Base-by-base conservation (phyloP, 2,329 filamentous ascomycete genomes). In the Scortechinia acanthostroma region DNA sequence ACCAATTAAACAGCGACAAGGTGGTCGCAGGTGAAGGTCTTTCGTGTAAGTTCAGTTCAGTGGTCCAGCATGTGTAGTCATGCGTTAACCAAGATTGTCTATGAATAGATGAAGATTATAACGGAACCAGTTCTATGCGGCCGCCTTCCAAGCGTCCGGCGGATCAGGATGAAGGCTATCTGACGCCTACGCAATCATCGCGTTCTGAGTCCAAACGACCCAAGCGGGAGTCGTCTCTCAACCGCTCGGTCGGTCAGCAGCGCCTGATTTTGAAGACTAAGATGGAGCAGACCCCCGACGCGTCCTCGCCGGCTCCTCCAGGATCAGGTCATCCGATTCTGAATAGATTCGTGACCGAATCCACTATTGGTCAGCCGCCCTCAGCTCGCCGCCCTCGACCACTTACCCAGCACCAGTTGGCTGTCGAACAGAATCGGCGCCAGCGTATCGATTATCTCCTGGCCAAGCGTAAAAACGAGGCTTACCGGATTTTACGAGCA, bases 351-450 rank as follows among this genome's bases (percentile, higher is more conserved):
- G 56, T 60, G 42, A 53, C 55, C 2, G 60, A 62, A 45, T 53
- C 60, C 17, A 55, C 58, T 22, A 53, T 56, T 43, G 52, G 53
- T 17, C 56, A 58, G 43, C 53, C 49, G 28, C 44, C 51, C 45
- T 54, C 57, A 33, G 55, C 58, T 42, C 64, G 66, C 43, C 66
- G 69, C 13, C 64, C 68, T 14, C 63, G 69, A 16, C 69, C 69
- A 6, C 58, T 71, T 33, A 73, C 69, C 2, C 68, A 71, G 44
- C 70, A 73, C 46, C 69, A 73, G 46, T 58, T 70, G 44, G 69
- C 70, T 19, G 63, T 73, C 3, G 68, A 71, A 48, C 64, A 70
- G 44, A 69, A 72, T 46, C 62, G 68, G 22, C 65, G 65, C 45
- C 64, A 69, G 48, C 65, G 69, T 4, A 65, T 72, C 46, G 66